Evolutionary conservation across 306 rosid genomes (phyloP).

Genomic region (Rosa rugosa): DNA sequence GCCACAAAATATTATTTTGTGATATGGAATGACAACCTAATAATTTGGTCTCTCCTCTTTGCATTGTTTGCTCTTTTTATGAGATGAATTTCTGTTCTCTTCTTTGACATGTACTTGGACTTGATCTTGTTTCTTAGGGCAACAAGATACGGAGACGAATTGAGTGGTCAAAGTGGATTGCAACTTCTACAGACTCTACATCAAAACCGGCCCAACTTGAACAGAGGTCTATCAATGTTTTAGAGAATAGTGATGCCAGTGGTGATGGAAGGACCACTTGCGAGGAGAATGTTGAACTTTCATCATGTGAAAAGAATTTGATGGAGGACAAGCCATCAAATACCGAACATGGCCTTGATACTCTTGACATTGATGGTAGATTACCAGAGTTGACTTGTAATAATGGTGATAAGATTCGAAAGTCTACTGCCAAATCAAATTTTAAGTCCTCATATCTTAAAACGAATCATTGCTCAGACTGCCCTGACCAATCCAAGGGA

Average conservation of each 20-base stretch:
- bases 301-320: conserved; percentile 25
- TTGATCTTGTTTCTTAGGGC: conserved; percentile 48
- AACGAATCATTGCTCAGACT: conserved; percentile 18
- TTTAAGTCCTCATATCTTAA: conserved; percentile 28
- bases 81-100: conserved; percentile 10
- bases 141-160: conserved; percentile 68
- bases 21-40: not conserved
- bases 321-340: conserved; percentile 23
- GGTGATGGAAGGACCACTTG: conserved; percentile 35
- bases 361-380: conserved; percentile 31
- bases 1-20: not conserved
- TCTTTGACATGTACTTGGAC: conserved; percentile 16
- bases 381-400: conserved; percentile 24
- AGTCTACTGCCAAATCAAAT: conserved; percentile 22
- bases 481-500: conserved; percentile 34
- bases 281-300: conserved; percentile 35
- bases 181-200: conserved; percentile 44
- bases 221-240: conserved; percentile 33
- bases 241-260: conserved; percentile 33
- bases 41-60: not conserved
- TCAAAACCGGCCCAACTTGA: conserved; percentile 36
- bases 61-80: not conserved
- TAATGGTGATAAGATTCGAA: conserved; percentile 18
- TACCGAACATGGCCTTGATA: conserved; percentile 25
- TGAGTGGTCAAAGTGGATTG: conserved; percentile 82